Percentiles rank a stretch among this genome's conserved stretches.
These are phyloP conservation scores for Onygenales sp. DNA, from an alignment of 2,329 filamentous ascomycete genomes.

Conservation along the genomic window DNA sequence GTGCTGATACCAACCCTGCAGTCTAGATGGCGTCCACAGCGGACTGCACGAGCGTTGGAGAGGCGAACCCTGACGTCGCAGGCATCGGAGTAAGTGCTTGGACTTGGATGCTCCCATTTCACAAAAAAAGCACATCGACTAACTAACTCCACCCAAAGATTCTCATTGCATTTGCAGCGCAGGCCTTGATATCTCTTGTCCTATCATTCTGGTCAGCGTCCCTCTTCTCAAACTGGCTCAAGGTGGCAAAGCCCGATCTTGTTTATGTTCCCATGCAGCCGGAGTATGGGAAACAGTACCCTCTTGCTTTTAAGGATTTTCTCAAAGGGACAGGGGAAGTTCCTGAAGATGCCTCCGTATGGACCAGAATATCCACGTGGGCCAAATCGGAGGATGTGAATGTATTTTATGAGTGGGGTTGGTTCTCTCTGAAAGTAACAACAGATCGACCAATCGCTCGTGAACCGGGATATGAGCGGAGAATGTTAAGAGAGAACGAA, in stretches of 20 bases:
- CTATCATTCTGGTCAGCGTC: not conserved
- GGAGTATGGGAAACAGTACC: not conserved
- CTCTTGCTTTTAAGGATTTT: no score
- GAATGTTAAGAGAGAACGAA: not conserved
- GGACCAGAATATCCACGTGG: no score
- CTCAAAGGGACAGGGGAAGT: no score
- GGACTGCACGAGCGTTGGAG: not conserved
- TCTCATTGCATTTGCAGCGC: not conserved
- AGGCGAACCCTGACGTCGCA: not conserved
- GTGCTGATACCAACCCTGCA: no score
- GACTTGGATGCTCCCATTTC: not conserved
- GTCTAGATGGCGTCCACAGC: not conserved
- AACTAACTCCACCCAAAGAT: not conserved
- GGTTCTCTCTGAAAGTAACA: no score
- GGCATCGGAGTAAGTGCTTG: not conserved
- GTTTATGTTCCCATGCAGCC: not conserved
- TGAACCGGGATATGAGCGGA: no score
- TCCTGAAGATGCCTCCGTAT: no score
- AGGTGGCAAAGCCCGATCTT: not conserved
- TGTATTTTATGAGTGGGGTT: no score
- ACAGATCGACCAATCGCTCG: no score
- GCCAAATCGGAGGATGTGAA: no score
- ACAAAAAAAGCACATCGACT: no score
- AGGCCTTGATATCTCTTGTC: not conserved
- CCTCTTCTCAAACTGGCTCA: not conserved